phyloP scores from a whole-genome alignment of 768 basidiomycete species.

The Sarcodon aspratus region DNA sequence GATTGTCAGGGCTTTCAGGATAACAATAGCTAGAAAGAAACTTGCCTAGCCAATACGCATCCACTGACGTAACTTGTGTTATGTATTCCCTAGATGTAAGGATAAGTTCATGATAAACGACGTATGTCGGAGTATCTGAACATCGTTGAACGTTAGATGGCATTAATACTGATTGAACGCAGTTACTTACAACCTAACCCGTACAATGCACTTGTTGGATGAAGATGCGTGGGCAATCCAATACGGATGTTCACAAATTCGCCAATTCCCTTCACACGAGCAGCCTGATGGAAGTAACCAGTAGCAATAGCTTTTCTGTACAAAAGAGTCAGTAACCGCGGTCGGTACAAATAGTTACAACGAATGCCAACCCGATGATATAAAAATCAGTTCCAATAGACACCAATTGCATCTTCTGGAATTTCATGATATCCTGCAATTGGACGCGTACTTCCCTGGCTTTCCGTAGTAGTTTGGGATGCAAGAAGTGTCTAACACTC shows the following conservation, averaged over 20 bases:
- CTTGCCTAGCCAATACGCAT: slow-evolving; percentile 94
- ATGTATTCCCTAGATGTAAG: slow-evolving; percentile 96
- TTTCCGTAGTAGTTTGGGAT: slow-evolving; percentile 92
- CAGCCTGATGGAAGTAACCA: slow-evolving; percentile 98
- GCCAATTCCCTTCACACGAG: slow-evolving; percentile 95
- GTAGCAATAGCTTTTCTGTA: slow-evolving; percentile 90
- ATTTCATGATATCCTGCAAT: slow-evolving; percentile 98
- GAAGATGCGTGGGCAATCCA: slow-evolving; percentile 88
- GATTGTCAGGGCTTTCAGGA: neutral
- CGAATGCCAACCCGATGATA: slow-evolving; percentile 44
- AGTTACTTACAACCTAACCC: slow-evolving; percentile 78
- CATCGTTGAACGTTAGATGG: neutral
- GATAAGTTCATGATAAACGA: slow-evolving; percentile 94
- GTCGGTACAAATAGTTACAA: slow-evolving; percentile 6
- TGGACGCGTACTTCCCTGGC: slow-evolving; percentile 91
- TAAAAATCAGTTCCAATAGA: slow-evolving; percentile 96
- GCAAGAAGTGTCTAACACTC: slow-evolving; percentile 90
- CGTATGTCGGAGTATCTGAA: slow-evolving; percentile 88
- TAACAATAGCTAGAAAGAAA: neutral
- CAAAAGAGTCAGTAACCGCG: neutral
- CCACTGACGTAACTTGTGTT: slow-evolving; percentile 98
- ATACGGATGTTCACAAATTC: slow-evolving; percentile 98
- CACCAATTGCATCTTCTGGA: slow-evolving; percentile 91
- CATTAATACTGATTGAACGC: neutral
- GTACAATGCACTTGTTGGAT: slow-evolving; percentile 94